Percentiles rank a stretch among this genome's conserved stretches.
Conservation (phyloP, 2,329 filamentous ascomycete species). For the Cladosporium sp. region DNA sequence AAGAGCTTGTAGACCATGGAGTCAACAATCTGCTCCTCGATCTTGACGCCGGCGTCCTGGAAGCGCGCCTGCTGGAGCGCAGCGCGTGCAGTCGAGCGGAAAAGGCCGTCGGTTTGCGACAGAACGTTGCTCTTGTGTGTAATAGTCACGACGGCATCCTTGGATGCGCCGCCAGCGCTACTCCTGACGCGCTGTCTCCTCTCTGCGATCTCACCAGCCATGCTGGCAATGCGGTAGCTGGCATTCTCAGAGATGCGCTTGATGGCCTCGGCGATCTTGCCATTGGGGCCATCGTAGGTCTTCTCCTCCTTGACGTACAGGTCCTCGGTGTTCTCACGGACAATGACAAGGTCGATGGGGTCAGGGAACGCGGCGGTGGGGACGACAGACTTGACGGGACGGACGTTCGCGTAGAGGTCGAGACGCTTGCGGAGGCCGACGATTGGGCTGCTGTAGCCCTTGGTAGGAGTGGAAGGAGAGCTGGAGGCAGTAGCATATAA, state of each 20-base stretch:
- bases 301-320: constrained; percentile 96
- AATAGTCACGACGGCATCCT: constrained; percentile 76
- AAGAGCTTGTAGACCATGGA: constrained; percentile 99
- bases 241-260: constrained; percentile 92
- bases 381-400: constrained; percentile 81
- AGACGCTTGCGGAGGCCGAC: constrained; percentile 94
- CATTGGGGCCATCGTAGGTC: constrained; percentile 68
- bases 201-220: constrained; percentile 91
- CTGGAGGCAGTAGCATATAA: constrained; percentile 31
- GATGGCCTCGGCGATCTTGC: constrained; percentile 90
- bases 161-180: constrained; percentile 58
- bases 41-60: constrained; percentile 54
- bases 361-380: constrained; percentile 55
- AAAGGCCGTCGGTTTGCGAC: constrained; percentile 92
- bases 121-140: constrained; percentile 99
- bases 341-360: constrained; percentile 89
- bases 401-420: constrained; percentile 94
- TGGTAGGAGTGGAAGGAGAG: constrained; percentile 83
- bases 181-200: constrained; percentile 77
- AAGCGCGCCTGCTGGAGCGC: constrained; percentile 67
- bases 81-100: constrained; percentile 72
- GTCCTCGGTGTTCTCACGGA: constrained; percentile 98
- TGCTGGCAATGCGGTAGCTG: constrained; percentile 78
- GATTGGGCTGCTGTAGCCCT: constrained; percentile 94
- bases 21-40: constrained; percentile 96